Conservation (phyloP, 2,329 filamentous ascomycete genomes). For the Botrytis deweyae region DNA sequence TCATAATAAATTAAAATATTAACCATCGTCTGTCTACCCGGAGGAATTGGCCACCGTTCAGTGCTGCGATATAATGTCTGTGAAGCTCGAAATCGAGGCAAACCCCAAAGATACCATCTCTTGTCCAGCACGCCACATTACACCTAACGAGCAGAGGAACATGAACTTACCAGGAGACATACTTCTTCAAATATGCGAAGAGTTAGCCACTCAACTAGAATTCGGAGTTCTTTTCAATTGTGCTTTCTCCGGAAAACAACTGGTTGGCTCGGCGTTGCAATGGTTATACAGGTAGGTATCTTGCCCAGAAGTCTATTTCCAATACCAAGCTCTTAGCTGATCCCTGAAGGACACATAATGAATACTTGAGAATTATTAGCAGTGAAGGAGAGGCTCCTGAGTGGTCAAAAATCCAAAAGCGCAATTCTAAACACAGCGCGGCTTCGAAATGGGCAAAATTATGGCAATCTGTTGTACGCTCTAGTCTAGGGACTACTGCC, state of each 20-base stretch:
- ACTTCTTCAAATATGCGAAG: conserved; percentile 58
- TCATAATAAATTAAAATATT: not conserved
- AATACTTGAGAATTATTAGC: conserved; percentile 45
- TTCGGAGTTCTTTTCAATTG: conserved; percentile 61
- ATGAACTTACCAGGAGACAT: conserved; percentile 49
- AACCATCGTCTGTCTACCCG: not conserved
- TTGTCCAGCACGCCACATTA: not conserved
- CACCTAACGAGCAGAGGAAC: not conserved
- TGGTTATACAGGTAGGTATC: conserved; percentile 59
- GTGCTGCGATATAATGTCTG: conserved; percentile 11
- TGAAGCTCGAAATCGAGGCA: not conserved
- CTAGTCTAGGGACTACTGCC: conserved; percentile 59
- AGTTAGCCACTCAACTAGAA: conserved; percentile 55
- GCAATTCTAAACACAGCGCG: conserved; percentile 13
- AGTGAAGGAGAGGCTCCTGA: conserved; percentile 43
- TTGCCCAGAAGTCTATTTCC: not conserved
- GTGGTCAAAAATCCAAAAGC: conserved; percentile 18
- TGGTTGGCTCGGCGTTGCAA: conserved; percentile 59
- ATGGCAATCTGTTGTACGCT: conserved; percentile 68
- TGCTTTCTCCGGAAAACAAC: conserved; percentile 52
- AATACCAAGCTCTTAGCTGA: conserved; percentile 28
- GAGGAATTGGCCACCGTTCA: not conserved
- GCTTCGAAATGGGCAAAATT: conserved; percentile 57
- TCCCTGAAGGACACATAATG: conserved; percentile 46
- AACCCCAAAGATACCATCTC: not conserved